A percentile compares a stretch with the other conserved stretches of the same genome.
These are phyloP conservation scores for Crithidia bombi DNA, from an alignment of 208 protist genomes.

Conservation along the genomic window DNA sequence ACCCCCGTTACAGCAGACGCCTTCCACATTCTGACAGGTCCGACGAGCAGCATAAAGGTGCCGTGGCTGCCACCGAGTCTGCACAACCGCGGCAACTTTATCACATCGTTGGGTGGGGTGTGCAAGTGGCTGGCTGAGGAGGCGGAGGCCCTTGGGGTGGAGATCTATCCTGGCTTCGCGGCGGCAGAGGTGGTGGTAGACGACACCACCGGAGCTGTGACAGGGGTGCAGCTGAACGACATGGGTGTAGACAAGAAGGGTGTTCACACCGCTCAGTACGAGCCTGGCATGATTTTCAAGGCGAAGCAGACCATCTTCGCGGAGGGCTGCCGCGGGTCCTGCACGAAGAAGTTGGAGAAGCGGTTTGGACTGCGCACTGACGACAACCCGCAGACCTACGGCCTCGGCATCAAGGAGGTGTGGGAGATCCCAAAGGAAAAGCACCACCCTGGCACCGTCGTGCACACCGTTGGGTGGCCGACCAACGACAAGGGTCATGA, in stretches of 20 bases:
- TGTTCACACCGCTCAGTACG: conserved; percentile 90
- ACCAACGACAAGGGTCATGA: conserved; percentile 79
- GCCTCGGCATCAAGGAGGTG: conserved; percentile 97
- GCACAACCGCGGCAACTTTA: conserved; percentile 96
- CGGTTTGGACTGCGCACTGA: conserved; percentile 87
- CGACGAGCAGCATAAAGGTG: conserved; percentile 39
- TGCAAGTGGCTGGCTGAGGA: conserved; percentile 94
- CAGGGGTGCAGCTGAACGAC: conserved; percentile 83
- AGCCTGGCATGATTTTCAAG: conserved; percentile 96
- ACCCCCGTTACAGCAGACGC: conserved; percentile 92
- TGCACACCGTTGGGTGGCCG: conserved; percentile 97
- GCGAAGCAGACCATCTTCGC: conserved; percentile 96
- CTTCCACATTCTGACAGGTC: conserved; percentile 88
- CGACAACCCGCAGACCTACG: conserved; percentile 94
- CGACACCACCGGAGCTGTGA: conserved; percentile 46
- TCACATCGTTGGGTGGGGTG: conserved; percentile 94
- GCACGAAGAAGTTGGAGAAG: conserved; percentile 93
- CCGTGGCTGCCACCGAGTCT: conserved; percentile 82
- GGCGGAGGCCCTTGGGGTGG: conserved; percentile 96
- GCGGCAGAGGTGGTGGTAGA: conserved; percentile 85
- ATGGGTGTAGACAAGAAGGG: conserved; percentile 94
- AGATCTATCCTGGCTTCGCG: conserved; percentile 96
- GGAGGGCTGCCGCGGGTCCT: conserved; percentile 97
- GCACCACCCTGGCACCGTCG: conserved; percentile 88
- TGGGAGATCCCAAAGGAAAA: conserved; percentile 94